Conservation (phyloP, 768 basidiomycete genomes). For the Chalciporus pseudorubinellus region DNA sequence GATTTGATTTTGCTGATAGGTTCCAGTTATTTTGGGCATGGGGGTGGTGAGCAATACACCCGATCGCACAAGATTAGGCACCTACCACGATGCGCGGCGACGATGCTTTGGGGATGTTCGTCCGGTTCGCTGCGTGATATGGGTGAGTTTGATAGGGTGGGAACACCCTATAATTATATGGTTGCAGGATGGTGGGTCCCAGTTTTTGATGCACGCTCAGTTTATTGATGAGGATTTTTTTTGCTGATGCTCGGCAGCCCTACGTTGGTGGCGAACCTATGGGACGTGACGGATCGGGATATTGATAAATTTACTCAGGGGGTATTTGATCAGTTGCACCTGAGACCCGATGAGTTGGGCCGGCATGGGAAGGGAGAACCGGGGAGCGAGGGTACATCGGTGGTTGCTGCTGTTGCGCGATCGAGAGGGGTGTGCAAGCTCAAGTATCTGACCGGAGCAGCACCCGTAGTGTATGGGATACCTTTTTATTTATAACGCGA, state of each 20-base stretch:
- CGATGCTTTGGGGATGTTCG: conserved; percentile 99
- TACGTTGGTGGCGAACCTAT: conserved; percentile 89
- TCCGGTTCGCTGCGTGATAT: conserved; percentile 85
- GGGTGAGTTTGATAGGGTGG: conserved; percentile 91
- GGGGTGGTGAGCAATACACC: conserved; percentile 92
- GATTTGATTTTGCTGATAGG: conserved; percentile 5
- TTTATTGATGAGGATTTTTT: neutral
- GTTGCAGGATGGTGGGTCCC: conserved; percentile 88
- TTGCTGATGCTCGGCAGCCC: conserved; percentile 51
- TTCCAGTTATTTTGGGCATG: conserved; percentile 92
- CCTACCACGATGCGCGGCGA: conserved; percentile 82
- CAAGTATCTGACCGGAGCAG: conserved; percentile 91
- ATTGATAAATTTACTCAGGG: conserved; percentile 89
- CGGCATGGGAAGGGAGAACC: neutral
- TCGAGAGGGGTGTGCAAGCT: conserved; percentile 84
- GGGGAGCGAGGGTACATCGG: conserved; percentile 35
- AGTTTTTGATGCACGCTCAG: neutral
- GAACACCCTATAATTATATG: conserved; percentile 95
- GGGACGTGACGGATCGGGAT: conserved; percentile 98
- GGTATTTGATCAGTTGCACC: conserved; percentile 70
- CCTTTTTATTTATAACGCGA: conserved; percentile 71
- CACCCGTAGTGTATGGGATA: conserved; percentile 93
- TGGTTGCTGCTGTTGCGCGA: conserved; percentile 75
- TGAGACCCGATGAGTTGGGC: conserved; percentile 37
- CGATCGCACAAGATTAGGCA: conserved; percentile 83